A percentile compares a stretch with the other conserved stretches of the same genome.
These are phyloP conservation scores for Trypanosoma melophagium DNA, from an alignment of 208 protist species.

Conservation along the genomic window DNA sequence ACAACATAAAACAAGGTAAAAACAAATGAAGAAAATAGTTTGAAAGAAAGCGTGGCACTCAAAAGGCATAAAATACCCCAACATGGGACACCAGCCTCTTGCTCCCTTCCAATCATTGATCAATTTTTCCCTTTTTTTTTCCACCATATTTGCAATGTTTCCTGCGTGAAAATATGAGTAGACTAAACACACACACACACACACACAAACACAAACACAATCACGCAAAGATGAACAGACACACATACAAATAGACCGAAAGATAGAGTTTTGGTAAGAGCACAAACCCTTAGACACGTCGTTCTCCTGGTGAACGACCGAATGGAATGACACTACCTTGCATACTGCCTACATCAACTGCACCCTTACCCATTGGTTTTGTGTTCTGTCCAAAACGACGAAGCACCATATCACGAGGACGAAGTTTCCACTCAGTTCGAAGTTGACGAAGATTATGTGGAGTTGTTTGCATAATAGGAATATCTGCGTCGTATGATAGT, in stretches of 20 bases:
- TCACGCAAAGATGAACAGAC: background rate
- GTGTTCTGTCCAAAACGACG: slow-evolving; percentile 74
- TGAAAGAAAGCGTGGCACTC: background rate
- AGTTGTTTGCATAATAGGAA: slow-evolving; percentile 39
- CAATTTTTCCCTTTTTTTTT: too few species aligned
- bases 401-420: slow-evolving; percentile 71
- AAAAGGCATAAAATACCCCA: background rate
- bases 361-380: slow-evolving; percentile 31
- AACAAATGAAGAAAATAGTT: too few species aligned
- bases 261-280: background rate
- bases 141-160: too few species aligned
- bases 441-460: slow-evolving; percentile 74
- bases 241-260: too few species aligned
- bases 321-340: slow-evolving; percentile 79
- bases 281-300: slow-evolving; percentile 33
- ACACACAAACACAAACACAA: background rate
- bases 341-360: slow-evolving; percentile 67
- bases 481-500: slow-evolving; percentile 40
- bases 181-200: too few species aligned
- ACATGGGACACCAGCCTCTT: background rate
- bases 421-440: slow-evolving; percentile 63
- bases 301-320: slow-evolving; percentile 72
- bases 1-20: background rate
- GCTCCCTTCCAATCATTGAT: background rate
- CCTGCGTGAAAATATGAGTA: too few species aligned